These are phyloP conservation scores for Colletotrichum tanaceti DNA, from an alignment of 2,329 filamentous ascomycete genomes.

Conservation along the genomic window DNA sequence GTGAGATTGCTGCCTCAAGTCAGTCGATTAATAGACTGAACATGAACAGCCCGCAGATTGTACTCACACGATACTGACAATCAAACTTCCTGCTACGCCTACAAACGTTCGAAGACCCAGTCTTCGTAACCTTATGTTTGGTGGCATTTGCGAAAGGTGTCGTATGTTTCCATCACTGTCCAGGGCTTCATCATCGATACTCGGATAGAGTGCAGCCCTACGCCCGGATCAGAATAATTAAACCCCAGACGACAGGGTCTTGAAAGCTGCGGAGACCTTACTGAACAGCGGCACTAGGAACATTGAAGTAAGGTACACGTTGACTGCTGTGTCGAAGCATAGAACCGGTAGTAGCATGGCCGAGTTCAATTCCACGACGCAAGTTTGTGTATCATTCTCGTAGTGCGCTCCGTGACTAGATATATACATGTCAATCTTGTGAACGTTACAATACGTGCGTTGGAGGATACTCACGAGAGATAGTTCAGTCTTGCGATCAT, in stretches of 20 bases:
- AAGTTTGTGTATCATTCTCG: background rate
- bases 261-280: background rate
- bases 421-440: background rate
- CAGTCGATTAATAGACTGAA: background rate
- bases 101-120: slow-evolving; percentile 9
- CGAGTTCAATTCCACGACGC: slow-evolving; percentile 1
- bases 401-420: slow-evolving; percentile 8
- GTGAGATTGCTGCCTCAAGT: slow-evolving; percentile 12
- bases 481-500: slow-evolving; percentile 3
- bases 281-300: slow-evolving; percentile 18
- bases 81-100: background rate
- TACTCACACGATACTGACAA: background rate
- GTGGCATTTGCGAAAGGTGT: background rate
- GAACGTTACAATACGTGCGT: too few relatives aligned
- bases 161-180: background rate
- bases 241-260: too few relatives aligned
- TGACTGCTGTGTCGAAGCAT: slow-evolving; percentile 21
- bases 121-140: slow-evolving; percentile 12
- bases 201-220: slow-evolving; percentile 21
- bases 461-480: slow-evolving; percentile 4
- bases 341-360: slow-evolving; percentile 10
- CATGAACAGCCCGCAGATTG: too few relatives aligned
- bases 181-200: slow-evolving; percentile 8
- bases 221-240: background rate
- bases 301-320: slow-evolving; percentile 25